These are phyloP conservation scores for Penicillium ochrochloron DNA, from an alignment of 495 filamentous ascomycete species.

Conservation along the genomic window DNA sequence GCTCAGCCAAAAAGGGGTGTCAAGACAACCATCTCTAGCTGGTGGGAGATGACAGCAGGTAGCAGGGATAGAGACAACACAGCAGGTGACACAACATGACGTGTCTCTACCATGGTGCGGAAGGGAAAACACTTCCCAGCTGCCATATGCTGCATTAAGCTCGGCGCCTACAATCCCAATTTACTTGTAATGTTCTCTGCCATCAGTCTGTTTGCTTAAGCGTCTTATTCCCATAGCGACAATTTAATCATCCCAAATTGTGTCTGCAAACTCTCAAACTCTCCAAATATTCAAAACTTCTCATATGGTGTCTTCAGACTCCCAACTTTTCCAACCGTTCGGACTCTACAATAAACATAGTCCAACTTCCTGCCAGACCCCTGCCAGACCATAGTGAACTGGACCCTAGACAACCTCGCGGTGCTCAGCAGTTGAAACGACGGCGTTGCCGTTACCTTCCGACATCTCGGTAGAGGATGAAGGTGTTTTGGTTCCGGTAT, in stretches of 20 bases:
- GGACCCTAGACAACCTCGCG: background rate
- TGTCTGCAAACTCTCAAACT: slow-evolving; percentile 1
- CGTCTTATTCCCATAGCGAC: background rate
- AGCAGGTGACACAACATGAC: background rate
- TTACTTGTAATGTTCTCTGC: background rate
- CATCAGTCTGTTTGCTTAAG: background rate
- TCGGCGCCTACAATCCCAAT: background rate
- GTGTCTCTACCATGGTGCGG: background rate
- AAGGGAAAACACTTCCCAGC: background rate
- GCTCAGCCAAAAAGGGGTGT: background rate
- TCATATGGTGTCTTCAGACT: background rate
- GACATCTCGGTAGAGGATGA: background rate
- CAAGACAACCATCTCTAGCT: background rate
- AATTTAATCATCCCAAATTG: background rate
- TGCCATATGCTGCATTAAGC: slow-evolving; percentile 2
- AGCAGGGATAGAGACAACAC: background rate
- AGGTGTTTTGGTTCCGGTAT: background rate
- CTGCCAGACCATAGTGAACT: background rate
- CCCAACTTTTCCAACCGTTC: background rate
- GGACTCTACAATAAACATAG: background rate
- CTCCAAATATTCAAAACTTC: background rate
- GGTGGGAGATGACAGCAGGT: background rate
- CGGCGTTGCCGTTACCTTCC: background rate
- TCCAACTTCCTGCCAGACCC: background rate
- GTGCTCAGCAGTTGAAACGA: background rate